A percentile compares a stretch with the other conserved stretches of the same genome.
Evolutionary conservation across 768 basidiomycete species (phyloP).

Genomic region (Roridomyces roridus): DNA sequence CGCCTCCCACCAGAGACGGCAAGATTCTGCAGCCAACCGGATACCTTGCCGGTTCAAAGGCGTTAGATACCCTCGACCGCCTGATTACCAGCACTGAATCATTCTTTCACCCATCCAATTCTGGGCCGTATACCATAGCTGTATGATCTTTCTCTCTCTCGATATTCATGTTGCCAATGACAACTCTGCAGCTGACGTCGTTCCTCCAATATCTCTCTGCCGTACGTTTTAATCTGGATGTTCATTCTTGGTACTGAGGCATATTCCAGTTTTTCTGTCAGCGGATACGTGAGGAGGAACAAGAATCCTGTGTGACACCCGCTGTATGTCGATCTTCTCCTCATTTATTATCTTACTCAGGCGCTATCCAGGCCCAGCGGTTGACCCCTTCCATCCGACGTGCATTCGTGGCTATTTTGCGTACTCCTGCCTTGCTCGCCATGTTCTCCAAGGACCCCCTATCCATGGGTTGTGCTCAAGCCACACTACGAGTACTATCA

Average conservation of each 20-base stretch:
- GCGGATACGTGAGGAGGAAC: constrained; percentile 81
- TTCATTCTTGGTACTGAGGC: too few relatives aligned
- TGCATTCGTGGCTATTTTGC: constrained; percentile 79
- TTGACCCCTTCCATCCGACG: constrained; percentile 83
- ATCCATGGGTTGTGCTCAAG: constrained; percentile 83
- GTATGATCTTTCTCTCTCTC: constrained; percentile 40
- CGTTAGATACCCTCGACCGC: constrained; percentile 86
- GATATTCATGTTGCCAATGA: constrained; percentile 9
- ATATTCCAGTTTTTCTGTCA: constrained; percentile 90
- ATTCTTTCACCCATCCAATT: constrained; percentile 95
- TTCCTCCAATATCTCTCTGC: constrained; percentile 75
- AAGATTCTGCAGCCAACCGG: constrained; percentile 47
- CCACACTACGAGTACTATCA: constrained; percentile 77
- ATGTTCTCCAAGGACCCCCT: constrained; percentile 90
- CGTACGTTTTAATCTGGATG: too few relatives aligned
- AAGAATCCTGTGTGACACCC: constrained; percentile 80
- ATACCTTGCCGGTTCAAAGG: constrained; percentile 83
- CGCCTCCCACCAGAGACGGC: constrained; percentile 29
- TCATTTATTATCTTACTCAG: not conserved
- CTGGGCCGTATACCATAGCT: constrained; percentile 78
- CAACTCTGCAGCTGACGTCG: constrained; percentile 54
- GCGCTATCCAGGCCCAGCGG: constrained; percentile 61
- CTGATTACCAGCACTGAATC: constrained; percentile 92
- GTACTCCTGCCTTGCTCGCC: constrained; percentile 87
- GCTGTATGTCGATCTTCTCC: constrained; percentile 45